Conservation (phyloP, 495 filamentous ascomycete genomes). For the Aspergillus nidulans region DNA sequence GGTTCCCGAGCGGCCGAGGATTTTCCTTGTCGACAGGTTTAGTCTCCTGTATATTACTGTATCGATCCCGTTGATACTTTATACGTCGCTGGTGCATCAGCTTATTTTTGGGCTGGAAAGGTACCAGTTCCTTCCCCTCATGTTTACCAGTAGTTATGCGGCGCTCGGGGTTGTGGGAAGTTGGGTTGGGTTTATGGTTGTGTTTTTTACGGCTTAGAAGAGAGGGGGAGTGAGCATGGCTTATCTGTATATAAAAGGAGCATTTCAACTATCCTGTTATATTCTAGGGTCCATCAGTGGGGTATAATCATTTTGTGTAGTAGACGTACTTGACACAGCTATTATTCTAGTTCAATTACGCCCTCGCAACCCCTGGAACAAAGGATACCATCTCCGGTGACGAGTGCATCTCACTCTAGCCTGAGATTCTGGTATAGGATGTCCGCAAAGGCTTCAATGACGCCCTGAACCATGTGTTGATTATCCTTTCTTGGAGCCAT, state of each 20-base stretch:
- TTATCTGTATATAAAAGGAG: neutral
- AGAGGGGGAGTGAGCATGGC: neutral
- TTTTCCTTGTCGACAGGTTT: constrained; percentile 87
- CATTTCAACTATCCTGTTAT: neutral
- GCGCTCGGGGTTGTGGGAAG: constrained; percentile 94
- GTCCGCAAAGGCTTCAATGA: too few relatives aligned
- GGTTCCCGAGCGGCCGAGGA: constrained; percentile 63
- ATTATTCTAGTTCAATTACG: too few relatives aligned
- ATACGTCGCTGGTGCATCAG: constrained; percentile 79
- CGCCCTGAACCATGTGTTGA: too few relatives aligned
- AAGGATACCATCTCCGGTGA: too few relatives aligned
- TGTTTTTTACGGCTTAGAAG: constrained; percentile 71
- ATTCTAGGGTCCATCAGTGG: too few relatives aligned
- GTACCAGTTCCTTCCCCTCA: constrained; percentile 88
- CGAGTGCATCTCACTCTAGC: too few relatives aligned
- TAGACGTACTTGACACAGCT: too few relatives aligned
- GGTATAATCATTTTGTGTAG: too few relatives aligned
- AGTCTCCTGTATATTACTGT: constrained; percentile 82
- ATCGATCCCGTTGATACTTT: constrained; percentile 82
- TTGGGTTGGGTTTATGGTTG: constrained; percentile 92
- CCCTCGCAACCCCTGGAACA: too few relatives aligned
- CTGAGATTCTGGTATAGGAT: too few relatives aligned
- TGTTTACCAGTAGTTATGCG: constrained; percentile 96
- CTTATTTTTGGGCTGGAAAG: constrained; percentile 70
- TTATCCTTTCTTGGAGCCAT: too few relatives aligned